Percentiles rank a stretch among this genome's conserved stretches.
Conservation (phyloP, 2,329 filamentous ascomycete genomes). For the Emergomyces orientalis region DNA sequence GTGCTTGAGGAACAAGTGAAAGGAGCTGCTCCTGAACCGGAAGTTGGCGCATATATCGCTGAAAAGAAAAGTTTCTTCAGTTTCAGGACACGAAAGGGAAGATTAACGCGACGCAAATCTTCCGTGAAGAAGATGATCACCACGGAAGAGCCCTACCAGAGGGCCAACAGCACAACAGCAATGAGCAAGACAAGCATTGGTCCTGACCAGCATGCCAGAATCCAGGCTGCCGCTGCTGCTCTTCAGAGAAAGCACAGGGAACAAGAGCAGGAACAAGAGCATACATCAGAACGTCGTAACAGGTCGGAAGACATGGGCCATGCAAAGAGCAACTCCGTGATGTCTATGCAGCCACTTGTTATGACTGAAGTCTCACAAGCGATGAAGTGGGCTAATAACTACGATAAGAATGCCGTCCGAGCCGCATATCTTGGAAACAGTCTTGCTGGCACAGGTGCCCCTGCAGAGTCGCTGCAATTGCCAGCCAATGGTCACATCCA, state of each 20-base stretch:
- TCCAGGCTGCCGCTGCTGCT: conserved; percentile 80
- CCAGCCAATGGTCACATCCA: conserved; percentile 28
- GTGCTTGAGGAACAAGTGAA: conserved; percentile 95
- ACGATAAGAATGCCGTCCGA: conserved; percentile 80
- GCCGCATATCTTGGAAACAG: conserved; percentile 73
- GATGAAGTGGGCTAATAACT: conserved; percentile 94
- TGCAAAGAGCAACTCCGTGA: conserved; percentile 75
- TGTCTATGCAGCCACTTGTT: conserved; percentile 78
- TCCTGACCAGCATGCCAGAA: conserved; percentile 83
- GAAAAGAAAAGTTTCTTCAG: conserved; percentile 95
- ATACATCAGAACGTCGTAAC: conserved; percentile 45
- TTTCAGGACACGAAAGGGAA: conserved; percentile 62
- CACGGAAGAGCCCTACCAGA: conserved; percentile 45
- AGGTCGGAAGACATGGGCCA: conserved; percentile 45
- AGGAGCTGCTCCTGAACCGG: conserved; percentile 75
- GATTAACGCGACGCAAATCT: conserved; percentile 60
- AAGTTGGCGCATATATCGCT: conserved; percentile 78
- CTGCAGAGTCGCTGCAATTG: conserved; percentile 36
- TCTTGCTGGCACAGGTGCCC: conserved; percentile 59
- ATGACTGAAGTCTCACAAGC: conserved; percentile 81
- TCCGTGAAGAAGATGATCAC: conserved; percentile 50
- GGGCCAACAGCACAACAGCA: conserved; percentile 41
- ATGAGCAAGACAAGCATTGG: conserved; percentile 75
- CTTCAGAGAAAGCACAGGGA: conserved; percentile 63
- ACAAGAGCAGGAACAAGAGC: conserved; percentile 42